Percentiles rank a stretch among this genome's conserved stretches.
Conservation (phyloP, 73 alveolate species). For the Blepharisma japonicum region DNA sequence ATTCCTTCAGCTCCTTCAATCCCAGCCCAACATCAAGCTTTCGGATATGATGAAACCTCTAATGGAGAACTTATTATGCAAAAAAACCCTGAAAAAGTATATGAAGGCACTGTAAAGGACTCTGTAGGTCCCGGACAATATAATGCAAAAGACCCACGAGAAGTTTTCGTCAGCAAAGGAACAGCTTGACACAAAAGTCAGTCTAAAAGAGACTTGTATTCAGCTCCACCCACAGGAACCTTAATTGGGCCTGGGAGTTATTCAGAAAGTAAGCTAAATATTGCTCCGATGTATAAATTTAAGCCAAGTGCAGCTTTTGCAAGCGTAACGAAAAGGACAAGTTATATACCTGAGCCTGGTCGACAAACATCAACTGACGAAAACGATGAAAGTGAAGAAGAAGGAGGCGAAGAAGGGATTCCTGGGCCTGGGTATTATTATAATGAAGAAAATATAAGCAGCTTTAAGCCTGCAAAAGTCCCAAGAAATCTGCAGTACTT, state of each 20-base stretch:
- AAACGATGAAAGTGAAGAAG: slow-evolving; percentile 46
- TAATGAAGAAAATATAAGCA: slow-evolving; percentile 33
- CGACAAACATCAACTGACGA: slow-evolving; percentile 3
- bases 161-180: slow-evolving; percentile 31
- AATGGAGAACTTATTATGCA: slow-evolving; percentile 54
- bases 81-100: slow-evolving; percentile 49
- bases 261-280: slow-evolving; percentile 52
- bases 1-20: slow-evolving; percentile 52
- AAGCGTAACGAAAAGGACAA: slow-evolving; percentile 43
- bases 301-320: slow-evolving; percentile 62
- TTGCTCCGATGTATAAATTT: slow-evolving; percentile 65
- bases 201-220: slow-evolving; percentile 30
- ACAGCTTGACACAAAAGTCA: slow-evolving; percentile 41
- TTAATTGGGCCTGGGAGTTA: slow-evolving; percentile 69
- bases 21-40: slow-evolving; percentile 66
- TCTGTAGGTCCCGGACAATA: slow-evolving; percentile 76
- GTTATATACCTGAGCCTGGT: slow-evolving; percentile 21
- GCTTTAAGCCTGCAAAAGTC: slow-evolving; percentile 38
- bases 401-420: slow-evolving; percentile 47
- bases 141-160: slow-evolving; percentile 30
- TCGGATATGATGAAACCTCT: slow-evolving; percentile 63
- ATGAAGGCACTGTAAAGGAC: slow-evolving; percentile 48
- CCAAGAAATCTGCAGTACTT: slow-evolving; percentile 69
- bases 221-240: slow-evolving; percentile 29
- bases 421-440: slow-evolving; percentile 76